Conservation (phyloP, 2,329 filamentous ascomycete species). For the Beauveria medogensis region DNA sequence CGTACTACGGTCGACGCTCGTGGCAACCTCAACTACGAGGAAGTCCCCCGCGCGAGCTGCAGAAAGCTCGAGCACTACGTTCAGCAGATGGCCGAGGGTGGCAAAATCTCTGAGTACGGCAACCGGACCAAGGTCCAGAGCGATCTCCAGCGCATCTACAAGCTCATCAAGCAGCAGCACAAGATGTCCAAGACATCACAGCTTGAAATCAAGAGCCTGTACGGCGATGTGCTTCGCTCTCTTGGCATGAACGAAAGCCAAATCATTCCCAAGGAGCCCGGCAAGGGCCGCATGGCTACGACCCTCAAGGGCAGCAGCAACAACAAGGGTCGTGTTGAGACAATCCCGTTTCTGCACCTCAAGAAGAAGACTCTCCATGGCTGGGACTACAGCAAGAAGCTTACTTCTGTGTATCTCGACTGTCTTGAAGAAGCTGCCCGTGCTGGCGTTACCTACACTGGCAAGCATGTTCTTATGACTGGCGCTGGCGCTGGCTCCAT, state of each 20-base stretch:
- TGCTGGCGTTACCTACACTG: slow-evolving; percentile 81
- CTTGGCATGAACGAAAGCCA: slow-evolving; percentile 97
- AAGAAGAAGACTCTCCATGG: slow-evolving; percentile 90
- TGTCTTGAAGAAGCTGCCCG: slow-evolving; percentile 83
- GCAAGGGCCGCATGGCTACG: slow-evolving; percentile 50
- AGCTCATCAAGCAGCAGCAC: slow-evolving; percentile 96
- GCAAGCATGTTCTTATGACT: slow-evolving; percentile 96
- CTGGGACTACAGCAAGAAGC: slow-evolving; percentile 99
- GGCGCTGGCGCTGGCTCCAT: slow-evolving; percentile 97
- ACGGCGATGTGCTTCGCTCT: slow-evolving; percentile 88
- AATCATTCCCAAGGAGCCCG: slow-evolving; percentile 82
- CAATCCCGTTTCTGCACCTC: slow-evolving; percentile 93
- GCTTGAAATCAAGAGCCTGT: slow-evolving; percentile 90
- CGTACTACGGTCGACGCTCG: slow-evolving; percentile 87
- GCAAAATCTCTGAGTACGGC: slow-evolving; percentile 97
- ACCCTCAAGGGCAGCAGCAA: slow-evolving; percentile 44
- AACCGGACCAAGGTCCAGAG: slow-evolving; percentile 98
- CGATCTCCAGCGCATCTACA: slow-evolving; percentile 90
- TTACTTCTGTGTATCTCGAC: slow-evolving; percentile 87
- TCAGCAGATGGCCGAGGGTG: slow-evolving; percentile 95
- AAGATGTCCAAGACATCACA: slow-evolving; percentile 95
- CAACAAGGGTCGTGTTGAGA: slow-evolving; percentile 87
- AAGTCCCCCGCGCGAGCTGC: slow-evolving; percentile 77
- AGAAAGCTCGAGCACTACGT: slow-evolving; percentile 98
- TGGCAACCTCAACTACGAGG: slow-evolving; percentile 87